Evolutionary conservation across 176 grass and related monocot genomes (phyloP), one percentile per base, ranked within the genome.

Genomic region (Chrysopogon serrulatus): DNA sequence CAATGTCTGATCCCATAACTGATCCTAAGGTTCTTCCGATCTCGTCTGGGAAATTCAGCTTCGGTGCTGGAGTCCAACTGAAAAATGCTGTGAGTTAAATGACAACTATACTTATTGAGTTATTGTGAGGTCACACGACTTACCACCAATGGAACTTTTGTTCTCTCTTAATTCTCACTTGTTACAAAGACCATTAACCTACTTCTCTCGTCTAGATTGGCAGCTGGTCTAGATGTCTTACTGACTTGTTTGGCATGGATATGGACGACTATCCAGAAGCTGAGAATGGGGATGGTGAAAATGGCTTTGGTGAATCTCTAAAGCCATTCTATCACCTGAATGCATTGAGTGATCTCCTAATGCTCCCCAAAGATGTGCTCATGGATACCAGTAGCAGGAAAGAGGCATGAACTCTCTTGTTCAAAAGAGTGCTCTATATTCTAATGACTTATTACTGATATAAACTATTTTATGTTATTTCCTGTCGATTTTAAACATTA

Each of bases 331-430:
- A 86, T 90, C 78, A 94, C 45, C 83, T 98, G 72, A 98, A 95
- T 94, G 93, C 93, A 85, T 85, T 98, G 64, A 95, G 96, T 90
- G 96, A 98, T 90, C 93, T 98, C 71, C 87, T 98, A 36, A 98
- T 98, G 96, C 71, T 98, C 28, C 96, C 96, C 86, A 98, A 98
- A 74, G 91, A 98, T 75, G 89, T 94, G 74, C 96, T 98, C 83
- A 85, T 95, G 80, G 96, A 98, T 66, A 90, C 63, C 49, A 85
- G 77, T 53, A 80, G 83, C 30, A 88, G 93, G 77, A 95, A 92
- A 90, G 96, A 98, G 93, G 96, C 81, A 87, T 83, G 82, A 28
- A 30, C 62, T 76, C 51, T 66, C 49, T 84, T 84, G 5, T 83
- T 78, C 7, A 17, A 39, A 65, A 18, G 24, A 48, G 23, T 14